Evolutionary conservation across 2,329 filamentous ascomycete genomes (phyloP).

Genomic region (Phyllosticta citribraziliensis): DNA sequence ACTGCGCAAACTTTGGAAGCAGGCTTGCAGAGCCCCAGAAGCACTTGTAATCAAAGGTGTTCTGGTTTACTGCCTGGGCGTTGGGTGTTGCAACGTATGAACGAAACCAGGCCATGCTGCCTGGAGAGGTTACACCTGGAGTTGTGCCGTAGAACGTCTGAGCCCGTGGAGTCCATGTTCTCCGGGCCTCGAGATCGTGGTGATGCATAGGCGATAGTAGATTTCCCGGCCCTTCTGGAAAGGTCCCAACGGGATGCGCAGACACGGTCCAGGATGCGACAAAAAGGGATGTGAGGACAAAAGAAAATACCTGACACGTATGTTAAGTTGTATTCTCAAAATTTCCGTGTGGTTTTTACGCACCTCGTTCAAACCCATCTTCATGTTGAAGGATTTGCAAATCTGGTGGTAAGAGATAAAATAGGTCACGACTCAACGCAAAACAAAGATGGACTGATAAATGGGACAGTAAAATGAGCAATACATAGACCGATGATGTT

Average conservation of each 20-base stretch:
- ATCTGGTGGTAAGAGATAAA: not conserved
- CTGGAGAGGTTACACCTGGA: not conserved
- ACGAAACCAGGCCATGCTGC: not conserved
- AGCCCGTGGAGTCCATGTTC: not conserved
- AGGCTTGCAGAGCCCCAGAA: not conserved
- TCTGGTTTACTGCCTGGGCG: not conserved
- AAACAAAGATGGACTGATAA: too few relatives aligned
- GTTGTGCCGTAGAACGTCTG: not conserved
- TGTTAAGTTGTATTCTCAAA: not conserved
- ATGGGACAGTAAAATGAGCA: not conserved
- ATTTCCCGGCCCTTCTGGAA: not conserved
- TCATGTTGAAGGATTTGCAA: not conserved
- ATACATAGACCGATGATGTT: not conserved
- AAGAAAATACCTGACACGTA: not conserved
- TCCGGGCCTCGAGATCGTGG: not conserved
- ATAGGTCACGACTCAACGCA: not conserved
- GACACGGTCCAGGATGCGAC: not conserved
- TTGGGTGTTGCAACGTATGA: not conserved
- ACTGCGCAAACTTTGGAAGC: not conserved
- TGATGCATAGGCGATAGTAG: not conserved
- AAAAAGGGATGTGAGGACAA: not conserved
- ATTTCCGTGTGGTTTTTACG: not conserved
- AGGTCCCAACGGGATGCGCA: not conserved
- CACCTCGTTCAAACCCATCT: not conserved
- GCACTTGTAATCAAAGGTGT: slow-evolving; percentile 1